These are phyloP conservation scores for Vaccinium darrowii DNA, from an alignment of 148 eudicot species.

Conservation along the genomic window DNA sequence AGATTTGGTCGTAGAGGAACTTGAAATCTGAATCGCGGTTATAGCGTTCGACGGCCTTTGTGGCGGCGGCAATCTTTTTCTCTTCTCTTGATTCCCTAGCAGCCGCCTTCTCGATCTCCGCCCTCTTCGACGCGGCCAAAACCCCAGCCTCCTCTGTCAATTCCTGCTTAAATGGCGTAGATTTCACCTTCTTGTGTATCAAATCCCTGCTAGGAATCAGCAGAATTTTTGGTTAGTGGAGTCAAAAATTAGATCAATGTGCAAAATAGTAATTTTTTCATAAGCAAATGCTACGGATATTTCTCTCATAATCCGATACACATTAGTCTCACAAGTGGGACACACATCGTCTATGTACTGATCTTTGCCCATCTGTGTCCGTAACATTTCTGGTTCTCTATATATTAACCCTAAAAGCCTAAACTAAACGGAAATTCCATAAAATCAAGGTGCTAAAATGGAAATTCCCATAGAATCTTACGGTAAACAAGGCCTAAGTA, in stretches of 20 bases:
- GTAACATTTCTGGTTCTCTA: too few relatives aligned
- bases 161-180: background rate
- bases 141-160: background rate
- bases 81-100: slow-evolving; percentile 1
- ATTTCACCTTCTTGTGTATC: background rate
- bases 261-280: background rate
- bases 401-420: too few relatives aligned
- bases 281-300: slow-evolving; percentile 30
- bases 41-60: slow-evolving; percentile 6
- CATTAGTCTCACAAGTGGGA: background rate
- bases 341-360: too few relatives aligned
- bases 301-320: background rate
- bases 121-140: background rate
- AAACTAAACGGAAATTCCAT: too few relatives aligned
- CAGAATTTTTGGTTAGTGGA: background rate
- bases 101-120: background rate
- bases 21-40: background rate
- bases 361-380: too few relatives aligned
- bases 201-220: background rate
- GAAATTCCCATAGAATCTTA: too few relatives aligned
- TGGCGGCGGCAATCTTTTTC: background rate
- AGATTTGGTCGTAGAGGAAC: slow-evolving; percentile 5
- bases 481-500: too few relatives aligned
- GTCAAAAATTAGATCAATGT: background rate
- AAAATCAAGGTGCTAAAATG: too few relatives aligned